Percentiles rank a stretch among this genome's conserved stretches.
phyloP scores from a whole-genome alignment of 2,329 filamentous ascomycete species.

The Tricladium varicosporioides region DNA sequence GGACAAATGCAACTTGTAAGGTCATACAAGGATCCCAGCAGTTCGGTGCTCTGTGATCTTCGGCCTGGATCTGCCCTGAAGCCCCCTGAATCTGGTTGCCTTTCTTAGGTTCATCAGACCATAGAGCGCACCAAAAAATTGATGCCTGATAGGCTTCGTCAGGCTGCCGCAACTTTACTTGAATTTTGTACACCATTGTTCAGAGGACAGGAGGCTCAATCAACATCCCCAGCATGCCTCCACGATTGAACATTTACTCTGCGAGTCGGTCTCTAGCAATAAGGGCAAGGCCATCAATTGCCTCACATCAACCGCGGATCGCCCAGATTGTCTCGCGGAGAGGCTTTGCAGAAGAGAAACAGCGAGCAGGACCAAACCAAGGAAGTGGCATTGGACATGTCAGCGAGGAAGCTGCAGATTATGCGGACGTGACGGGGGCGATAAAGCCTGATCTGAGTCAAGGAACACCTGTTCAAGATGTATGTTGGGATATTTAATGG shows the following conservation, averaged over 20 bases:
- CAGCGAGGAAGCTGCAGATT: slow-evolving; percentile 62
- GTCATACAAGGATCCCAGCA: slow-evolving; percentile 10
- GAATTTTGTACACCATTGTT: slow-evolving; percentile 1
- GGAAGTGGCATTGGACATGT: slow-evolving; percentile 53
- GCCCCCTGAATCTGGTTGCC: background rate
- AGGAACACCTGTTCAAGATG: slow-evolving; percentile 66
- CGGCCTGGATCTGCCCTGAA: slow-evolving; percentile 6
- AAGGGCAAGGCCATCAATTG: slow-evolving; percentile 37
- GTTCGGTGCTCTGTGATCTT: slow-evolving; percentile 5
- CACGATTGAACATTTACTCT: slow-evolving; percentile 50
- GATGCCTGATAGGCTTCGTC: slow-evolving; percentile 4
- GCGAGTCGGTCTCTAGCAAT: slow-evolving; percentile 42
- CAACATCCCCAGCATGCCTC: slow-evolving; percentile 45
- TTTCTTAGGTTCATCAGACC: background rate
- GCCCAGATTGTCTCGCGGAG: slow-evolving; percentile 25
- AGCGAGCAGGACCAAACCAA: slow-evolving; percentile 45
- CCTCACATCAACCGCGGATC: slow-evolving; percentile 27
- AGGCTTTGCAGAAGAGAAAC: slow-evolving; percentile 31
- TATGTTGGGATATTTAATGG: slow-evolving; percentile 35
- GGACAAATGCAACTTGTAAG: background rate
- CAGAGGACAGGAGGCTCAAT: background rate
- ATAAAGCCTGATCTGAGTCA: slow-evolving; percentile 61
- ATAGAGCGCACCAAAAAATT: background rate
- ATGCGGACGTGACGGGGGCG: slow-evolving; percentile 55
- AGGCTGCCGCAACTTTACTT: background rate